These are phyloP conservation scores for Juncus effusus DNA, from an alignment of 176 grass and related monocot species.

Conservation along the genomic window DNA sequence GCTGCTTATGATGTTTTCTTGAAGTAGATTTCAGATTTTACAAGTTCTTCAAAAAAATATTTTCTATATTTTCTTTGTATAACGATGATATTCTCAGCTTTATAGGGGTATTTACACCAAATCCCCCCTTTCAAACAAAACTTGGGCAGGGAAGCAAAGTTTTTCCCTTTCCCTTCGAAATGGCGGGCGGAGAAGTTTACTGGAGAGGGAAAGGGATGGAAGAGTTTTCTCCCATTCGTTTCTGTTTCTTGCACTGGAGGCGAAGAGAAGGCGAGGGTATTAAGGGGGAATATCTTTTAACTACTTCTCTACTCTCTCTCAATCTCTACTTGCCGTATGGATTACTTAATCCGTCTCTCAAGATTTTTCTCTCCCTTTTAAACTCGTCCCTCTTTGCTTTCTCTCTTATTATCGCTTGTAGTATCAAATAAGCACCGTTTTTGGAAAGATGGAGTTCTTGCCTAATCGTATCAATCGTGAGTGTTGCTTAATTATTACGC, in stretches of 20 bases:
- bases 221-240: too few species aligned
- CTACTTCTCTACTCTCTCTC: conserved; percentile 7
- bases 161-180: too few species aligned
- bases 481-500: neutral
- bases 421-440: neutral
- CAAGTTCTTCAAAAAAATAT: too few species aligned
- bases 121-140: too few species aligned
- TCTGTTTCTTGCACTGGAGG: conserved; percentile 27
- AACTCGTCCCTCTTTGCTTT: neutral
- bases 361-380: conserved; percentile 9
- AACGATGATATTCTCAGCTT: too few species aligned
- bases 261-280: conserved; percentile 6
- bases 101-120: too few species aligned
- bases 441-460: neutral
- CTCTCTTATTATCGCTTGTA: neutral
- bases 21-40: too few species aligned
- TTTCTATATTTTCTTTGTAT: too few species aligned
- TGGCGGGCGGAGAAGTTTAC: too few species aligned
- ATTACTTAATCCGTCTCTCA: conserved; percentile 31
- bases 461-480: conserved; percentile 2
- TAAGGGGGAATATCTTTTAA: conserved; percentile 22
- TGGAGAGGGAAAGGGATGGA: too few species aligned
- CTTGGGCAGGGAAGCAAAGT: too few species aligned
- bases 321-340: conserved; percentile 21
- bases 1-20: too few species aligned